Evolutionary conservation across 164 flowering plant genomes (phyloP), one percentile per base, ranked within the genome.

Genomic region (Brasenia schreberi): DNA sequence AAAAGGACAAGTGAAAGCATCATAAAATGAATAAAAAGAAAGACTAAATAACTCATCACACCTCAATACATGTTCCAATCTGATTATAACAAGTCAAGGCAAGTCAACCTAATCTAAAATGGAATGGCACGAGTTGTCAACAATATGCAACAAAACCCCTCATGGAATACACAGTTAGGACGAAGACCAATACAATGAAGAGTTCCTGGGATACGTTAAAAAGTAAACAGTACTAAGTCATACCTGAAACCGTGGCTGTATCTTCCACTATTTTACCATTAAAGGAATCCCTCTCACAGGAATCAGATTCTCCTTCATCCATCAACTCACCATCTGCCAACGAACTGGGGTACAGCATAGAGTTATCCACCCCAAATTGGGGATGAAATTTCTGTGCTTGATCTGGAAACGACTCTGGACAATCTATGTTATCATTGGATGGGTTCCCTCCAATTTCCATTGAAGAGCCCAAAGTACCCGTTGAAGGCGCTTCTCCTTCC

Each of bases 231-330:
- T 11, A 59, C 43, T 64, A 23, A 14, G 11, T 53, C 52, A 59
- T 52, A 93, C 98, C 98, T 86, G 96, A 80, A 68, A 79, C 66
- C 42, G 62, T 66, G 66, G 75, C 62, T 68, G 73, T 71, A 49
- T 77, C 87, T 63, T 81, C 82, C 71, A 84, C 86, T 45, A 77
- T 73, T 68, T 84, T 89, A 23, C 77, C 76, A 56, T 84, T 77
- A 63, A 79, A 66, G 67, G 71, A 82, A 69, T 83, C 89, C 65
- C 81, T 79, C 71, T 73, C 84, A 58, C 90, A 87, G 68, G 82
- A 82, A 77, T 83, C 96, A 58, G 97, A 85, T 70, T 80, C 87
- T 63, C 69, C 76, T 63, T 78, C 86, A 67, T 85, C 85, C 42
- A 77, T 77, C 67, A 78, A 78, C 61, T 79, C 88, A 45, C 80